Evolutionary conservation across 2,329 filamentous ascomycete species (phyloP).

Genomic region (Tolypocladium sp.): DNA sequence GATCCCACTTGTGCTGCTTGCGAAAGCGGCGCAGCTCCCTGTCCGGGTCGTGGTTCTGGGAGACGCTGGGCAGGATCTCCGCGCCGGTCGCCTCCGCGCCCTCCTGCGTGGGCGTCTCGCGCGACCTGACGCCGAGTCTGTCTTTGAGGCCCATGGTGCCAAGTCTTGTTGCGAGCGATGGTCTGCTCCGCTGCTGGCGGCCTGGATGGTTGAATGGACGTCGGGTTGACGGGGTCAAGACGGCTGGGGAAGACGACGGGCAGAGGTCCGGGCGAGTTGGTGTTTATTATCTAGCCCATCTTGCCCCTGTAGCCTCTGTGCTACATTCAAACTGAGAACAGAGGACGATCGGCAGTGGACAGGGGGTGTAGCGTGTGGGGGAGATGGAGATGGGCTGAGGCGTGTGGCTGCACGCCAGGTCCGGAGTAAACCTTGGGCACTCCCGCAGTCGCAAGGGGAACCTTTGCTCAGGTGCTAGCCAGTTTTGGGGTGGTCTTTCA

Average conservation of each 20-base stretch:
- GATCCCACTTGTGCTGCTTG: conserved; percentile 45
- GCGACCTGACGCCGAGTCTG: background rate
- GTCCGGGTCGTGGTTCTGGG: conserved; percentile 7
- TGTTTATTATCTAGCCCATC: background rate
- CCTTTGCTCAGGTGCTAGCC: background rate
- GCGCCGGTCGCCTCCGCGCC: background rate
- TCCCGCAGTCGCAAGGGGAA: background rate
- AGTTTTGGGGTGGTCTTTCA: background rate
- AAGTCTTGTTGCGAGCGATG: background rate
- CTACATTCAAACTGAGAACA: background rate
- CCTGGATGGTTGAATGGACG: background rate
- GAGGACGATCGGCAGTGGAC: background rate
- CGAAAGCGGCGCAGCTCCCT: conserved; percentile 30
- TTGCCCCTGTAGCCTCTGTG: background rate
- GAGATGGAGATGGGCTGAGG: background rate
- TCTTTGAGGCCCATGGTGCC: background rate
- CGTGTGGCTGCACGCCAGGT: background rate
- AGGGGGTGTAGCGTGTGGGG: background rate
- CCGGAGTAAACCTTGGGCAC: background rate
- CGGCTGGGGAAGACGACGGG: background rate
- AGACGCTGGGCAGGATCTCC: background rate
- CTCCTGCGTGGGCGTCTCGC: background rate
- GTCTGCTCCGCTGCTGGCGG: background rate
- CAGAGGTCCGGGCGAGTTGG: background rate
- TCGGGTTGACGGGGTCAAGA: background rate